Base-by-base conservation (phyloP, 176 grass and related monocot genomes). In the Bothriochloa decipiens region DNA sequence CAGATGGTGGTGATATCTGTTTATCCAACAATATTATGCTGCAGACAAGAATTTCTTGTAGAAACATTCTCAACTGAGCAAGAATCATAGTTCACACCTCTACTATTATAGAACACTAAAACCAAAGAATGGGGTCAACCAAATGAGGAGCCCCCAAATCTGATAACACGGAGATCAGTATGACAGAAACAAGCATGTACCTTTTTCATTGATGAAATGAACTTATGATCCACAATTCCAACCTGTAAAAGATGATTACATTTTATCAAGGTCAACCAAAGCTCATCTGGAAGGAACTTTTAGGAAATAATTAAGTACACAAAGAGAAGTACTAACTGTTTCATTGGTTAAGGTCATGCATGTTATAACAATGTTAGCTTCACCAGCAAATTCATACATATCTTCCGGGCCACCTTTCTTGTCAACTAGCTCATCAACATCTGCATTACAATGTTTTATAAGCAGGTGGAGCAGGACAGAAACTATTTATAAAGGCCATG, bases 121-220 rank as follows among this genome's bases (percentile, higher is more conserved):
- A 20, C 50, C 6, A 8, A 58, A 1, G 8, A 7, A 58, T n/a
- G 20, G 55, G 20, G 7, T n/a, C 0, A 74, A 47, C 13, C 26
- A 71, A 76, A 65, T 32, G 6, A 79, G 17, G 33, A 85, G 33
- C 8, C 18, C 41, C 20, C 18, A 76, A 58, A 82, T 71, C 50
- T 53, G 18, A 37, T 76, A 8, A 41, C 9, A 36, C 64, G 12
- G 5, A 64, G 18, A 83, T 35, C 37, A 64, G 72, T 64, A 75
- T 84, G 43, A 16, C 17, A 42, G 17, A 43, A 81, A 85, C 18
- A 83, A 78, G 61, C 74, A 43, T 63, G 15, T 72, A 95, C 96
- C 87, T 93, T 95, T 92, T 88, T 95, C 96, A 95, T 90, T 41
- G 87, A 84, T 47, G 96, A 93, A 11, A 98, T 61, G 36, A 98